Percentiles rank a stretch among this genome's conserved stretches.
Evolutionary conservation across 228 moss, liverwort and hornwort genomes (phyloP).

Genomic region (Sphagnum magellanicum): DNA sequence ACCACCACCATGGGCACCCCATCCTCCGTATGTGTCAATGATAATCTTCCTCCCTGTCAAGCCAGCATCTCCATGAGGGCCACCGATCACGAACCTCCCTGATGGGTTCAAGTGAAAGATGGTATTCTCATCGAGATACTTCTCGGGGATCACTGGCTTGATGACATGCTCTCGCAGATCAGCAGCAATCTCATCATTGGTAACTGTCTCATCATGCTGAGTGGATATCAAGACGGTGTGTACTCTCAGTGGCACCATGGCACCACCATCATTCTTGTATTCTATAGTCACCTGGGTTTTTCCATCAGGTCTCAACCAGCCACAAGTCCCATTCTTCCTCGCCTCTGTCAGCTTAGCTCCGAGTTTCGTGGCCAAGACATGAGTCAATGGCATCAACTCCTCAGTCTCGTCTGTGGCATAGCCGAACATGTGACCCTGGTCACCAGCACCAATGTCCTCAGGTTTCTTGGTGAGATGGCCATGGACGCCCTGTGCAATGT

Average conservation of each 20-base stretch:
- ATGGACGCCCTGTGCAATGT: slow-evolving; percentile 90
- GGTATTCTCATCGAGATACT: slow-evolving; percentile 91
- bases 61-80: slow-evolving; percentile 82
- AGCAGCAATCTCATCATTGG: slow-evolving; percentile 83
- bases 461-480: slow-evolving; percentile 88
- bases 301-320: slow-evolving; percentile 83
- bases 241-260: slow-evolving; percentile 73
- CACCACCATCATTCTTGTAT: slow-evolving; percentile 74
- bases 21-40: slow-evolving; percentile 86
- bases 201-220: slow-evolving; percentile 93
- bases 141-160: slow-evolving; percentile 82
- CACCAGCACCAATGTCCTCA: slow-evolving; percentile 87
- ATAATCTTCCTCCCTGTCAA: slow-evolving; percentile 84
- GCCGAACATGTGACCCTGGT: slow-evolving; percentile 93
- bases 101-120: slow-evolving; percentile 87
- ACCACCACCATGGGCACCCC: slow-evolving; percentile 90
- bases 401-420: slow-evolving; percentile 93
- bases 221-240: slow-evolving; percentile 88
- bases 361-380: slow-evolving; percentile 85
- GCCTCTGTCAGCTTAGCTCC: slow-evolving; percentile 75
- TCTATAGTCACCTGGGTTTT: slow-evolving; percentile 93
- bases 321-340: slow-evolving; percentile 74
- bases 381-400: slow-evolving; percentile 79
- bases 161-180: slow-evolving; percentile 88
- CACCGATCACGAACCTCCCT: slow-evolving; percentile 83